Evolutionary conservation across 768 basidiomycete genomes (phyloP).

Genomic region (Kwoniella botswanensis): DNA sequence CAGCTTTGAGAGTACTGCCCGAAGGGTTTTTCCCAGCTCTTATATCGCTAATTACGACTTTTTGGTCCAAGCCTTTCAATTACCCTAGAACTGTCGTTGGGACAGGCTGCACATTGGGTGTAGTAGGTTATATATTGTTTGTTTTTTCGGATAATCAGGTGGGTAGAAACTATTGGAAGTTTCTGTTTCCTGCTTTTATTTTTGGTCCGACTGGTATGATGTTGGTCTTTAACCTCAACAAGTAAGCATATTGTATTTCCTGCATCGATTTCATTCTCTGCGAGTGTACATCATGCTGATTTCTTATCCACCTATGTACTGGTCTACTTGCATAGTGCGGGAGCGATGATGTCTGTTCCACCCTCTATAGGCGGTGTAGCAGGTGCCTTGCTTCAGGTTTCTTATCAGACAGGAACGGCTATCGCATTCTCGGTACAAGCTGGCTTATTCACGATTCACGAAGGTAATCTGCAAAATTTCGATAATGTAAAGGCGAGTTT

Average conservation of each 20-base stretch:
- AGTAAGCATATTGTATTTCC: constrained; percentile 15
- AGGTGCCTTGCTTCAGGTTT: constrained; percentile 41
- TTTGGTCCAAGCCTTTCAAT: neutral
- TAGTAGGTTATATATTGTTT: constrained; percentile 64
- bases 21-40: too few species aligned
- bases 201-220: constrained; percentile 33
- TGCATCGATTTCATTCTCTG: neutral
- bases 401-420: constrained; percentile 38
- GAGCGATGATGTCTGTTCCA: constrained; percentile 41
- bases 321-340: constrained; percentile 24
- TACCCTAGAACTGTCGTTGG: constrained; percentile 26
- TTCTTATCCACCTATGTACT: neutral
- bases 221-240: constrained; percentile 30
- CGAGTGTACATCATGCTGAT: neutral
- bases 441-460: constrained; percentile 34
- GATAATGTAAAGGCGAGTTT: constrained; percentile 29
- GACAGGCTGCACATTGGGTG: constrained; percentile 66
- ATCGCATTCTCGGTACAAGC: constrained; percentile 44
- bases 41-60: too few species aligned
- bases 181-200: constrained; percentile 34
- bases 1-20: too few species aligned
- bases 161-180: constrained; percentile 38
- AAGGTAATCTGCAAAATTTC: constrained; percentile 27
- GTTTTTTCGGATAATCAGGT: constrained; percentile 11
- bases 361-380: constrained; percentile 41